A percentile compares a stretch with the other conserved stretches of the same genome.
Conservation (phyloP, 176 grass and related monocot species). For the Ananas comosus region DNA sequence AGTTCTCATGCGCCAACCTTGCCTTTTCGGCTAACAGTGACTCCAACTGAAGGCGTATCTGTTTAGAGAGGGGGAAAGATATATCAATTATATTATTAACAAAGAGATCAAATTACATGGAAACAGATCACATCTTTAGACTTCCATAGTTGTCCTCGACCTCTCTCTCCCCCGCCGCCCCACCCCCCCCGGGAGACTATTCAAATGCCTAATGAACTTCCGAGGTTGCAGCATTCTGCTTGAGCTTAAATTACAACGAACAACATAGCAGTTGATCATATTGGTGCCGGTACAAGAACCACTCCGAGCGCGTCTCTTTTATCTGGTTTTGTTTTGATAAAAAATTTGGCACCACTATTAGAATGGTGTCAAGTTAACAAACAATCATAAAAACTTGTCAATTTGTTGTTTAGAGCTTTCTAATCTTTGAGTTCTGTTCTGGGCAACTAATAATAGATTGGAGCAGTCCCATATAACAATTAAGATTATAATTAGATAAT, state of each 20-base stretch:
- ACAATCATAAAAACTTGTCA: neutral
- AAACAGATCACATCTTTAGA: neutral
- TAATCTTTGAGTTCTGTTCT: too few relatives aligned
- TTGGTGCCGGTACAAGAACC: neutral
- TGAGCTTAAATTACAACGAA: neutral
- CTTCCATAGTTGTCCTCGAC: neutral
- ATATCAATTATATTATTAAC: neutral
- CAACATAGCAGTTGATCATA: neutral
- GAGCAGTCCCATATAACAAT: too few relatives aligned
- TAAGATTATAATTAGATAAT: too few relatives aligned
- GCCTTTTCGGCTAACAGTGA: conserved; percentile 48
- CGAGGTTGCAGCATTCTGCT: neutral
- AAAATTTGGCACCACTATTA: neutral
- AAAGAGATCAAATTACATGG: neutral
- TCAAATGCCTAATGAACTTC: neutral
- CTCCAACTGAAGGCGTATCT: conserved; percentile 59
- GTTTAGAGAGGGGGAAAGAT: neutral
- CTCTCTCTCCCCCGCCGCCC: neutral
- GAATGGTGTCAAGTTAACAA: neutral
- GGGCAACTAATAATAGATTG: too few relatives aligned
- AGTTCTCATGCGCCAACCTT: conserved; percentile 57
- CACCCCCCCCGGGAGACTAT: neutral
- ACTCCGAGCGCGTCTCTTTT: neutral
- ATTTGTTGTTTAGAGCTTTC: too few relatives aligned
- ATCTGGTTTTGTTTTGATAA: neutral